Percentiles rank a stretch among this genome's conserved stretches.
These are phyloP conservation scores for Trametes elegans DNA, from an alignment of 768 basidiomycete genomes.

Conservation along the genomic window DNA sequence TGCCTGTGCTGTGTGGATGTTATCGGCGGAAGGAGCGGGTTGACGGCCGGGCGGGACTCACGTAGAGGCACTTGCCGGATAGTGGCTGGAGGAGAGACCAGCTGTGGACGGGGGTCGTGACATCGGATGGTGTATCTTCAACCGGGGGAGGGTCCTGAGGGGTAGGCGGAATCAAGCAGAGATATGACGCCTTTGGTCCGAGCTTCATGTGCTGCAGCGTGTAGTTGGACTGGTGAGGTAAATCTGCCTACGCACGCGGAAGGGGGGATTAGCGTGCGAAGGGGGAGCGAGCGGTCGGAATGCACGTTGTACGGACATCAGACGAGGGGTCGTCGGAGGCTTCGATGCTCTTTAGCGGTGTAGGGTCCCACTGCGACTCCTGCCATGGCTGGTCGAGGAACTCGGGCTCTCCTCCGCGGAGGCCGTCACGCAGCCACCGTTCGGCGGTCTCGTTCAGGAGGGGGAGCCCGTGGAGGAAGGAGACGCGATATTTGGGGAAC, in stretches of 20 bases:
- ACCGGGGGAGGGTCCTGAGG: constrained; percentile 41
- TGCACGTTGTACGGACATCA: constrained; percentile 32
- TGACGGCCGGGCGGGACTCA: constrained; percentile 41
- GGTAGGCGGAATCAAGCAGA: constrained; percentile 76
- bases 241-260: constrained; percentile 27
- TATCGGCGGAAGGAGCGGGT: constrained; percentile 28
- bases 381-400: constrained; percentile 70
- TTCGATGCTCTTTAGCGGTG: constrained; percentile 58
- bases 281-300: background rate
- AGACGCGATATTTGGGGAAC: constrained; percentile 78
- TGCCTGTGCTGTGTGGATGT: constrained; percentile 64
- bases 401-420: constrained; percentile 72
- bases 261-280: constrained; percentile 8
- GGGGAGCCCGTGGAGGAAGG: constrained; percentile 78
- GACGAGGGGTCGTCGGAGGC: constrained; percentile 40
- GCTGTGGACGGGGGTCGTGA: constrained; percentile 64
- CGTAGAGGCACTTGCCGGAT: constrained; percentile 80
- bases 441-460: constrained; percentile 70
- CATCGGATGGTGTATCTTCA: constrained; percentile 57
- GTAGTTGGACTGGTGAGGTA: constrained; percentile 33
- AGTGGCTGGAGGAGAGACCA: constrained; percentile 84
- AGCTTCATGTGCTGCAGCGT: constrained; percentile 75
- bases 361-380: constrained; percentile 38
- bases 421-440: constrained; percentile 69
- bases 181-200: constrained; percentile 64